A percentile compares a stretch with the other conserved stretches of the same genome.
Conservation (phyloP, 345 rosid species). For the Eucalyptus shirleyi region DNA sequence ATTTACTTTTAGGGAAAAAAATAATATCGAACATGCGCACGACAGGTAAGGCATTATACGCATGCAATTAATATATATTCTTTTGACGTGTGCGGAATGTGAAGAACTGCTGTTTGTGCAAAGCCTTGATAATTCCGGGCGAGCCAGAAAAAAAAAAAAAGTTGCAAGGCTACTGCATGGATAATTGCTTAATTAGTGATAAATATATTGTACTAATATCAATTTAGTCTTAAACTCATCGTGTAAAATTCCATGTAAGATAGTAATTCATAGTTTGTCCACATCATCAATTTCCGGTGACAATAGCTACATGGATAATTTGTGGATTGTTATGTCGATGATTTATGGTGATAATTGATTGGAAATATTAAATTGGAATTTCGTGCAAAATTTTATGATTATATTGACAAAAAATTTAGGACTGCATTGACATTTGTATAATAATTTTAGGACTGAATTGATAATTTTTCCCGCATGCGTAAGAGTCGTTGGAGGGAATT, state of each 20-base stretch:
- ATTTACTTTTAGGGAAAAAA: neutral
- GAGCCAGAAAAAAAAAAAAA: neutral
- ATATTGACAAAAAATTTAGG: no score
- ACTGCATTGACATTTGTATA: no score
- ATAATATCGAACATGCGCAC: neutral
- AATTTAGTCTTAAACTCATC: no score
- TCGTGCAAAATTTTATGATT: neutral
- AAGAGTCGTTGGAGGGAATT: neutral
- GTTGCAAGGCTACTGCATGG: neutral
- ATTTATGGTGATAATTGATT: neutral
- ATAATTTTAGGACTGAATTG: neutral
- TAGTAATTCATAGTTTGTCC: neutral
- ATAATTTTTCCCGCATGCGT: neutral
- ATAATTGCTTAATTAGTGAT: neutral
- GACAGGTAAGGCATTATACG: neutral
- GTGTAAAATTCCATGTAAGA: neutral
- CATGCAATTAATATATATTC: neutral
- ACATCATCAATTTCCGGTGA: rapidly evolving
- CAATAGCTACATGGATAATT: no score
- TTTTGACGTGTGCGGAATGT: neutral
- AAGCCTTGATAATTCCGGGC: neutral
- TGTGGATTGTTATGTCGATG: neutral
- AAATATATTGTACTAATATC: no score
- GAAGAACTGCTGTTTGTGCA: neutral
- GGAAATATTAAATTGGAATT: neutral